Base-by-base conservation (phyloP, 345 rosid genomes). In the Populus deltoides region DNA sequence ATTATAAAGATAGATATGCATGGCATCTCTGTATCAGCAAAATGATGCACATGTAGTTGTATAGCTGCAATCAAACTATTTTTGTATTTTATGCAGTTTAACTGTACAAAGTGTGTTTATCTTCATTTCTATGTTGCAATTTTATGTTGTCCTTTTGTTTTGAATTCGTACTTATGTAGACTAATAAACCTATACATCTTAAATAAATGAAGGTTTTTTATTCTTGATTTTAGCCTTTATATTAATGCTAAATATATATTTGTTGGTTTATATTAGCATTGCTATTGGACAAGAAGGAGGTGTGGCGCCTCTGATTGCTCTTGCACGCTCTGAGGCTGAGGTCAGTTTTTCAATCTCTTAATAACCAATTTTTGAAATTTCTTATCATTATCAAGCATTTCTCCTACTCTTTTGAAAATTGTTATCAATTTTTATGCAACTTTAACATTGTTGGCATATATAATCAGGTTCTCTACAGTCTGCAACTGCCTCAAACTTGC, bases 281-380 rank as follows among this genome's bases (percentile, higher is more conserved):
- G 88, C 85, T 27, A 86, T 86, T 57, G 88, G 88, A 71, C 80
- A 61, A 86, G 85, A 69, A 53, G 88, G 88, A 2, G 88, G 88
- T 66, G 77, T 86, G 24, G 80, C 83, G 24, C 88, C 88, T 8
- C 85, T 86, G 47, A 77, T 86, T 71, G 82, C 78, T 3, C 59
- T 86, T 45, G 88, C 88, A 29, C 70, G 77, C 72, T 86, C 86
- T 1, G 81, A 39, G 38, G 80, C 66, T 33, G 78, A 68, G 69
- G 88, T 81, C 77, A 76, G 86, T 79, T 51, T 61, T 6, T n/a
- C 61, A 18, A 51, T 82, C 33, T 75, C 39, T 49, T 71, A 75
- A 66, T 24, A 31, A 38, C 61, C 66, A 59, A 49, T 49, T 33
- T 24, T 20, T 61, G 17, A 36, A 66, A 22, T 13, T 31, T 24